phyloP scores from a whole-genome alignment of 352 stramenopile species.

The Phytopythium helicoides region DNA sequence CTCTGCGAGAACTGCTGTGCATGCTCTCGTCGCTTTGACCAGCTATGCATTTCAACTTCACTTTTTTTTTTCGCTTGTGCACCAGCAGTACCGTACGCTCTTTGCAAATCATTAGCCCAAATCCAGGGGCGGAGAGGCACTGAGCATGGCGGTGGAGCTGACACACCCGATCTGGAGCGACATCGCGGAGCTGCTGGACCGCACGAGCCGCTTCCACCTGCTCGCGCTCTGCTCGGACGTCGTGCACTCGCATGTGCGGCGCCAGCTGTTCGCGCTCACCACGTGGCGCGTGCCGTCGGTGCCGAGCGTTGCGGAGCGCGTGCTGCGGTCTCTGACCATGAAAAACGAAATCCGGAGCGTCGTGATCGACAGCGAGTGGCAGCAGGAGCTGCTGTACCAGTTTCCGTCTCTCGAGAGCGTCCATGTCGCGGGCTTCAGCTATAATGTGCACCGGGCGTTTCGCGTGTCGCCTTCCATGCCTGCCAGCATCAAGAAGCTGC shows the following conservation, averaged over 20 bases:
- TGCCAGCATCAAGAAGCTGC: not conserved
- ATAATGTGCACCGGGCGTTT: not conserved
- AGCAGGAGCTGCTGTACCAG: not conserved
- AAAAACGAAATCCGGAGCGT: not conserved
- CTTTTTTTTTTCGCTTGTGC: too few species aligned
- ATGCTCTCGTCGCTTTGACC: too few species aligned
- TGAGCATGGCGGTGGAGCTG: not conserved
- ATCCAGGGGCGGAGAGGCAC: too few species aligned
- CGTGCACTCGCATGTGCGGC: not conserved
- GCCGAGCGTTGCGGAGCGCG: not conserved
- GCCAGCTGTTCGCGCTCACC: slow-evolving; percentile 1
- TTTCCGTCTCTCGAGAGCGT: slow-evolving; percentile 2
- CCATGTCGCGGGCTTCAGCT: not conserved
- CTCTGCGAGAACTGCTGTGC: too few species aligned
- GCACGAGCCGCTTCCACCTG: slow-evolving; percentile 6
- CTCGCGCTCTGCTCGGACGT: not conserved
- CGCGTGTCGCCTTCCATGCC: not conserved
- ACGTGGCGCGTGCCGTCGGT: slow-evolving; percentile 1
- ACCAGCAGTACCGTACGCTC: too few species aligned
- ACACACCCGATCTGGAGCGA: slow-evolving; percentile 1
- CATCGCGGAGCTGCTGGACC: slow-evolving; percentile 1
- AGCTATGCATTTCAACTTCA: too few species aligned
- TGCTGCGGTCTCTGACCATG: slow-evolving; percentile 4
- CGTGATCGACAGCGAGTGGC: not conserved
- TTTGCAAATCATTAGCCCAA: too few species aligned